phyloP scores from a whole-genome alignment of 441 rosid species.

The Lepidium campestre region DNA sequence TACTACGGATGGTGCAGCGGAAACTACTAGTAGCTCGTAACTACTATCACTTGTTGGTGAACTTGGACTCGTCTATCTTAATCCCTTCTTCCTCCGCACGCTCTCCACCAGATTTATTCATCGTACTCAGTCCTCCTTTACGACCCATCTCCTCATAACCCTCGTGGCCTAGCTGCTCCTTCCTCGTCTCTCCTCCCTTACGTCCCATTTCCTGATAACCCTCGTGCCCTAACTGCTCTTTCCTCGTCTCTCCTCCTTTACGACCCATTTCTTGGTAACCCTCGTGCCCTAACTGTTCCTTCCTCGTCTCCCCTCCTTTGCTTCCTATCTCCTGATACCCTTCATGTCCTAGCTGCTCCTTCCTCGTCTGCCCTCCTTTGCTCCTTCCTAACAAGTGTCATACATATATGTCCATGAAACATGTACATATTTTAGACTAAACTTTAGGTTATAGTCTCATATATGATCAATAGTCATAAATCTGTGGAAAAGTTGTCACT shows the following conservation, averaged over 20 bases:
- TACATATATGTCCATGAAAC: neutral
- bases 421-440: neutral
- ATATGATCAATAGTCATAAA: neutral
- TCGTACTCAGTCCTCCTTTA: slow-evolving; percentile 41
- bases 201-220: slow-evolving; percentile 41
- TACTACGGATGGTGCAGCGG: slow-evolving; percentile 9
- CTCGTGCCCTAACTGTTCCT: slow-evolving; percentile 30
- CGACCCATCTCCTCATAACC: slow-evolving; percentile 44
- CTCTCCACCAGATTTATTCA: slow-evolving; percentile 37
- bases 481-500: neutral
- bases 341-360: slow-evolving; percentile 29
- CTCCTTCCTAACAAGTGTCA: slow-evolving; percentile 30
- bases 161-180: slow-evolving; percentile 32
- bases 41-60: slow-evolving; percentile 20
- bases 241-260: slow-evolving; percentile 33
- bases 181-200: slow-evolving; percentile 37
- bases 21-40: neutral
- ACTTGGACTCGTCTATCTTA: slow-evolving; percentile 40
- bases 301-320: slow-evolving; percentile 34
- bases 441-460: neutral
- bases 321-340: slow-evolving; percentile 30
- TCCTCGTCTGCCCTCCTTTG: slow-evolving; percentile 39
- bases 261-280: slow-evolving; percentile 27
- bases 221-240: slow-evolving; percentile 35
- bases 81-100: slow-evolving; percentile 38